Base-by-base conservation (phyloP, 1,284 basidiomycete genomes). In the Ustilago trichophora region DNA sequence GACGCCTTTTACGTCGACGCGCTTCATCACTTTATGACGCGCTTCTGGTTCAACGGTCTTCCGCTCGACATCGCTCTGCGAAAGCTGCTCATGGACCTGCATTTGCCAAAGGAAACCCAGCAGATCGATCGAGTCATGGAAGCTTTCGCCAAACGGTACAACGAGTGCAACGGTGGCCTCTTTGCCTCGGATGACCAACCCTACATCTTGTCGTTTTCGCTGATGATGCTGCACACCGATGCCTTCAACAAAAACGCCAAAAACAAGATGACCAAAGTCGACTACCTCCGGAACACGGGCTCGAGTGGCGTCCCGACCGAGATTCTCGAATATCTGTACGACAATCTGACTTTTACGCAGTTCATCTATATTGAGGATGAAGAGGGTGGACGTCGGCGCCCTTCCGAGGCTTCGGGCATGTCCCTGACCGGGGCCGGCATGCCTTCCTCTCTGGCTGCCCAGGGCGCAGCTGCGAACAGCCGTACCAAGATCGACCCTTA, bases 141-240 rank as follows among this genome's bases (percentile, higher is more conserved):
- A 82, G 91, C 91, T 0, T 98, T 99, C 82, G 91, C 95, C 7
- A 85, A 85, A 47, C 87, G 91, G 53, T 99, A 98, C 83, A 84
- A 88, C 56, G 84, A 87, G 52, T 94, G 92, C 82, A 96, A 98
- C 81, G 88, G 90, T 47, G 87, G 85, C 45, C 82, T 97, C 32
- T 97, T 95, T 79, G 84, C 63, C 3, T 63, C 58, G 3, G 62
- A 59, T 15, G 94, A 98, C 78, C 92, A 96, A 77, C 90, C 94
- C 6, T 98, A 98, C 83, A 91, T 98, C 40, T 85, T 99, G 35
- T 92, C 95, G 12, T 99, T 98, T 83, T 97, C 95, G 73, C 85
- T 98, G 76, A 96, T 99, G 81, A 98, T 99, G 93, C 85, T 99
- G 38, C 94, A 98, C 80, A 98, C 96, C 11, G 95, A 98, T 80